Percentiles rank a stretch among this genome's conserved stretches.
These are phyloP conservation scores for Pyrenophora teres DNA, from an alignment of 2,329 filamentous ascomycete genomes.

Conservation along the genomic window DNA sequence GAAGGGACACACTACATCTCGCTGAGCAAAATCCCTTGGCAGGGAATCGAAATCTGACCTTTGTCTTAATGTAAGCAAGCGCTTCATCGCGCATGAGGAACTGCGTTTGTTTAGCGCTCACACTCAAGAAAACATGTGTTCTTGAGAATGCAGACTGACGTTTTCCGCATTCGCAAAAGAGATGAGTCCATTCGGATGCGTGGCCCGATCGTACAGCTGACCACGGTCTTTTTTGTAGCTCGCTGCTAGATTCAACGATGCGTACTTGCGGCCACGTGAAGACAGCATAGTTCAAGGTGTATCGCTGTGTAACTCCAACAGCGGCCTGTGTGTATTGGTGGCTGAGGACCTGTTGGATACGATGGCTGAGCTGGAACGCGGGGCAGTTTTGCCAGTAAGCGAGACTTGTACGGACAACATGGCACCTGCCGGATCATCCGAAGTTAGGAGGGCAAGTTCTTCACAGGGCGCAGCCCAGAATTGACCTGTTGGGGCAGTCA, in stretches of 20 bases:
- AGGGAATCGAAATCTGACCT: neutral
- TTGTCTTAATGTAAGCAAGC: slow-evolving; percentile 3
- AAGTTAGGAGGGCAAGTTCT: neutral
- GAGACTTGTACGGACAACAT: neutral
- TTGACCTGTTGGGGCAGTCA: neutral
- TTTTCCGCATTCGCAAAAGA: slow-evolving; percentile 9
- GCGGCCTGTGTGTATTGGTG: neutral
- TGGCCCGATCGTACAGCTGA: slow-evolving; percentile 1
- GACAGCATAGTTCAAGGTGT: slow-evolving; percentile 1
- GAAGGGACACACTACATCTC: neutral
- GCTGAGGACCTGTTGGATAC: neutral
- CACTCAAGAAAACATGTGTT: neutral
- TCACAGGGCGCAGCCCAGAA: neutral
- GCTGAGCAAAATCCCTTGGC: neutral
- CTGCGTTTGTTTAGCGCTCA: neutral
- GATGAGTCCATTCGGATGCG: slow-evolving; percentile 2
- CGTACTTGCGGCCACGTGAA: slow-evolving; percentile 7
- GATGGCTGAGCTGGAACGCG: slow-evolving; percentile 3
- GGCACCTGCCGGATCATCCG: neutral
- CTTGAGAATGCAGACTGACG: neutral
- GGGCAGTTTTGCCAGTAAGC: neutral
- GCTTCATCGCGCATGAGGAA: slow-evolving; percentile 7
- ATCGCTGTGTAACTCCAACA: neutral
- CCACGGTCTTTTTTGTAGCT: slow-evolving; percentile 10
- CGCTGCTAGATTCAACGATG: slow-evolving; percentile 7